Evolutionary conservation across 768 basidiomycete species (phyloP).

Genomic region (Boletus eberwhitei): DNA sequence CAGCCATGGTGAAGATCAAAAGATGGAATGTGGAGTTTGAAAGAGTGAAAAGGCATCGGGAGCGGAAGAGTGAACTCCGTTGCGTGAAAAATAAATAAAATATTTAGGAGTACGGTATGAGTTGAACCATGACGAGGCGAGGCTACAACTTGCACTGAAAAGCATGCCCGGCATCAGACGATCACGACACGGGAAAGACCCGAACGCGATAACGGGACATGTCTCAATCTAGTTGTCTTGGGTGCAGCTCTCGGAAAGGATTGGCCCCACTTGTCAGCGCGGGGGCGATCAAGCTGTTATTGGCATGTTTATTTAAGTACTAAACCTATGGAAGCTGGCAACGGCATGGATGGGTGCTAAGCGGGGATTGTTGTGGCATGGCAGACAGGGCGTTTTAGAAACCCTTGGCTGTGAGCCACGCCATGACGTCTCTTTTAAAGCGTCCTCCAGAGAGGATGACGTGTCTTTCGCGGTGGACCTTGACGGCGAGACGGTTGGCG

Average conservation of each 20-base stretch:
- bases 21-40: not conserved
- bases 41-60: not conserved
- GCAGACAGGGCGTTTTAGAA: slow-evolving; percentile 40
- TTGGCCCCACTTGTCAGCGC: too few relatives aligned
- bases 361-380: slow-evolving; percentile 2
- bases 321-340: slow-evolving; percentile 8
- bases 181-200: not conserved
- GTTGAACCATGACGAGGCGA: too few relatives aligned
- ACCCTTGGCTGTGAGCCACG: slow-evolving; percentile 62
- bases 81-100: not conserved
- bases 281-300: too few relatives aligned
- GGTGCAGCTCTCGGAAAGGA: not conserved
- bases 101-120: not conserved
- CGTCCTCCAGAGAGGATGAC: slow-evolving; percentile 59
- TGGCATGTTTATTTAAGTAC: too few relatives aligned
- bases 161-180: not conserved
- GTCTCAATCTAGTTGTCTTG: slow-evolving; percentile 2
- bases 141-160: too few relatives aligned
- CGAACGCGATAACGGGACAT: not conserved
- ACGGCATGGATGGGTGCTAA: slow-evolving; percentile 8
- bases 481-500: slow-evolving; percentile 47
- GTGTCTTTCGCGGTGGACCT: slow-evolving; percentile 47
- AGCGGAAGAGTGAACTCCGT: not conserved
- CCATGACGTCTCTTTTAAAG: slow-evolving; percentile 58
- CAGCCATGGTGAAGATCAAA: slow-evolving; percentile 9